Base-by-base conservation (phyloP, 2,329 filamentous ascomycete species). In the Ophiostoma populinum region DNA sequence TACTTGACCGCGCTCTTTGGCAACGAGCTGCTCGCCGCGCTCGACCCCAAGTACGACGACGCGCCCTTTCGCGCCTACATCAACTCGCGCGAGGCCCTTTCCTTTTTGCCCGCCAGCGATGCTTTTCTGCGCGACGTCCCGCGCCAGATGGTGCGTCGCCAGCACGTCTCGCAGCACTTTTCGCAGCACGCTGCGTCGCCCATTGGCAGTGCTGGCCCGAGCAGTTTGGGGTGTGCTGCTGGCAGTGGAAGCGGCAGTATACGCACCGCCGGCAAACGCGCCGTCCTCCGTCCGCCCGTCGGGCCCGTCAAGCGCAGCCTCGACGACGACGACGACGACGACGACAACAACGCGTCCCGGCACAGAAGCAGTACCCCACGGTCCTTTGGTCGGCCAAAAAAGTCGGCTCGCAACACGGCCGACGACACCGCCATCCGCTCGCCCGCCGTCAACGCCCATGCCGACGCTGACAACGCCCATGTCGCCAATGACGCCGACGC, bases 1-100 rank as follows among this genome's bases (percentile, higher is more conserved):
- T 58, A 66, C 24, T 46, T 67, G 3, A 45, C 63, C 2, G 51
- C 57, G 10, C 67, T 62, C 40, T 61, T 63, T 35, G 54, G 62
- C 2, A 43, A 43, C 5, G 54, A 55, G 6, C 50, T 70, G 6
- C 42, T 61, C 1, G 36, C 47, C 2, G 42, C 41, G 4, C 46
- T 65, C 2, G 51, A 54, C 24, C 44, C 46, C 5, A 43, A 49
- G 15, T 63, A 56, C 45, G 42, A 46, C 4, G 36, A 38, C 1
- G 51, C n/a, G n/a, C n/a, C n/a, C n/a, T n/a, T n/a, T n/a, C n/a
- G 50, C 7, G 49, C 48, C 0, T 48, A 58, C 18, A 54, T 50
- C 22, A 10, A 38, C 47, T 66, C 0, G 41, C 52, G 25, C 4
- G 46, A 53, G 0, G 29, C 48, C 5, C 22, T 49, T 2, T 48